Conservation (phyloP, 2,329 filamentous ascomycete genomes). For the Huntiella moniliformis region DNA sequence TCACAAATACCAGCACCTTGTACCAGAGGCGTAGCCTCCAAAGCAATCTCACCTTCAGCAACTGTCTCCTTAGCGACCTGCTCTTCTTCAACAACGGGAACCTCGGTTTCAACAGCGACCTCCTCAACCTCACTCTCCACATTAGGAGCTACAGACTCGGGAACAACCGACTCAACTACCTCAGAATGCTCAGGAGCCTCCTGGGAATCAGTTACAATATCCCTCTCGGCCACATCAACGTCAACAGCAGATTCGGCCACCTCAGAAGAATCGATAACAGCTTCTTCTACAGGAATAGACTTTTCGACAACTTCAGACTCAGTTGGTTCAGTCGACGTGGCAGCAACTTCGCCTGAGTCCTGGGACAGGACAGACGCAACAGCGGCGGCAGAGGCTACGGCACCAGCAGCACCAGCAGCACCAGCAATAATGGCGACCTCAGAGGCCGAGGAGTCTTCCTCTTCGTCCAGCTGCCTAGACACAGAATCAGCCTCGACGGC, state of each 20-base stretch:
- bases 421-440: background rate
- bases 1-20: background rate
- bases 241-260: background rate
- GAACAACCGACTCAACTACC: background rate
- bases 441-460: background rate
- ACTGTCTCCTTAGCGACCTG: background rate
- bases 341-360: background rate
- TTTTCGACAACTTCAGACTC: background rate
- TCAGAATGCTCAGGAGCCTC: background rate
- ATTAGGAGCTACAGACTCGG: background rate
- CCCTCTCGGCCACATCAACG: background rate
- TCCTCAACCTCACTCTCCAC: background rate
- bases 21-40: conserved; percentile 5
- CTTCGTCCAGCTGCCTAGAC: background rate
- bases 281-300: background rate
- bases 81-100: background rate
- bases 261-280: background rate
- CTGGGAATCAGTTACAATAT: background rate
- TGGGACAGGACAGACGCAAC: background rate
- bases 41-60: background rate
- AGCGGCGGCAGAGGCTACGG: conserved; percentile 3
- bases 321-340: background rate
- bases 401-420: background rate
- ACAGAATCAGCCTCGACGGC: conserved; percentile 1
- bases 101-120: background rate